Base-by-base conservation (phyloP, 441 rosid genomes). In the Populus hybrid region DNA sequence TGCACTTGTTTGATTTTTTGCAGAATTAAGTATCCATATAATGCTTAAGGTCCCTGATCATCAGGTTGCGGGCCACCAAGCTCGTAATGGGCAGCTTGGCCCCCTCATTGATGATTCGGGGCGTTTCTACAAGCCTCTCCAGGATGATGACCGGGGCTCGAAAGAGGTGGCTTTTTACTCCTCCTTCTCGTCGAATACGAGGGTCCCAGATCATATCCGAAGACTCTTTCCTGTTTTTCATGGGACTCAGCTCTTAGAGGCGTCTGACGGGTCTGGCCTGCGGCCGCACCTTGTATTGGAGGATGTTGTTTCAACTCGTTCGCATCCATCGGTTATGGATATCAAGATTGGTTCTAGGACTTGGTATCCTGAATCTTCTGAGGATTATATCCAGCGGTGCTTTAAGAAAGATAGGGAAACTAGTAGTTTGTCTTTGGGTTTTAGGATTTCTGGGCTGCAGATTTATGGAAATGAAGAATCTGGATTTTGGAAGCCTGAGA, bases 1-100 rank as follows among this genome's bases (percentile, higher is more conserved):
- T 61, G 28, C 24, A 61, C 34, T 34, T 68, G 19, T 9, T 68
- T 32, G 35, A 18, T 32, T 8, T 68, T 68, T 14, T 42, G 35
- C 71, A 67, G 71, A 66, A 30, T 36, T 65, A 23, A n/a, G 50
- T 72, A 2, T 11, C 8, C 23, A 30, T 42, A 9, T 8, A 75
- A 97, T 94, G 99, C 87, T 97, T 66, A 92, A 86, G 82, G 82
- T 81, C 69, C 99, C 98, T 50, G 95, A 93, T 36, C 98, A 94
- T 85, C 98, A 97, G 75, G 98, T 97, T 76, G 99, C 98, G 5
- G 99, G 99, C 21, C 99, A 97, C 85, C 77, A 79, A 76, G 98
- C 97, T 38, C 18, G 64, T 38, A 77, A 78, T 36, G 98, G 98
- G 42, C 82, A 77, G 74, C 97, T 86, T 10, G 98, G 97, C 32